Base-by-base conservation (phyloP, 345 rosid genomes). In the Arabidopsis arenosa region DNA sequence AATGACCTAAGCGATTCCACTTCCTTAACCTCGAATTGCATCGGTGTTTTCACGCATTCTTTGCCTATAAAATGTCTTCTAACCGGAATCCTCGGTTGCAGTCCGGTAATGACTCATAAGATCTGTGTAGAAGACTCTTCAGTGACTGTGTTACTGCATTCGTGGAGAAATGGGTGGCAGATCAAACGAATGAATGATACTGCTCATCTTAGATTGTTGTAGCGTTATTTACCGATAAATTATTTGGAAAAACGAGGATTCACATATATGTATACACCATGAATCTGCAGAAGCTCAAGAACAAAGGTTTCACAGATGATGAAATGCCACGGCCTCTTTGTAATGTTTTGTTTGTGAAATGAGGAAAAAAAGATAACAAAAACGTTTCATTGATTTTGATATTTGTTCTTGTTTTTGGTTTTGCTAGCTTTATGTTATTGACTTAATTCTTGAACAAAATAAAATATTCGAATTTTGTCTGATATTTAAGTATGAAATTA, bases 91-190 rank as follows among this genome's bases (percentile, higher is more conserved):
- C 85, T 94, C 39, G 95, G 89, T 6, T 91, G 97, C 83, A 91
- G 94, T 79, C 84, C 98, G 0, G 70, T 81, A 40, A 84, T 90
- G 95, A 82, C 85, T 5, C 88, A 83, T 61, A 94, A 85, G 81
- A 82, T 94, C 57, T 88, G 93, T 72, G 83, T 91, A 71, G 96
- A 90, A 18, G 97, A 94, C 83, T 94, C 98, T 54, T 91, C 97
- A 0, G 98, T 91, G 68, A 91, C 91, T 0, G 90, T 91, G 68
- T 79, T 94, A 52, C 93, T 85, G 61, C 97, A 91, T 79, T 90
- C 97, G 0, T 90, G 90, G 88, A 86, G 70, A 85, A 86, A 85
- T 3, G 98, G 98, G 5, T 94, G 97, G 98, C 96, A 90, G 88
- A 82, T 94, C 64, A 94, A 92, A 83, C 85, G 93, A 60, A 63